Conservation (phyloP, 2,329 filamentous ascomycete species). For the Fusarium marasasianum region DNA sequence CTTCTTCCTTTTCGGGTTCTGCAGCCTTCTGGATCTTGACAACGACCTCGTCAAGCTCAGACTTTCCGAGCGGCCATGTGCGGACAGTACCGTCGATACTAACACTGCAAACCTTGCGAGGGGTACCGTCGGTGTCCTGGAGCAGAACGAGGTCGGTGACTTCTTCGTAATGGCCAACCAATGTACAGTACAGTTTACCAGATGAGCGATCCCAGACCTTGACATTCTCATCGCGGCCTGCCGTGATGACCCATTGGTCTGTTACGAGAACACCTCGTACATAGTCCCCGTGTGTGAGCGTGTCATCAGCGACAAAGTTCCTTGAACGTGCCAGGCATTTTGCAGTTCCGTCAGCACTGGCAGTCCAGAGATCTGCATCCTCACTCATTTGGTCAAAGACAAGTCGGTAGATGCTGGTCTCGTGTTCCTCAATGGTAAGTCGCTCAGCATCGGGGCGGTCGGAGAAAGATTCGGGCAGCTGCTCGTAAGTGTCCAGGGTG, state of each 20-base stretch:
- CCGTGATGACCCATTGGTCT: slow-evolving; percentile 83
- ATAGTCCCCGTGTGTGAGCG: slow-evolving; percentile 85
- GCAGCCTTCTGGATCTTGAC: slow-evolving; percentile 56
- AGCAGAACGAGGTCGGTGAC: slow-evolving; percentile 82
- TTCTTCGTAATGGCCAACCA: slow-evolving; percentile 91
- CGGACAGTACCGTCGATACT: slow-evolving; percentile 91
- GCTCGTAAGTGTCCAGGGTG: slow-evolving; percentile 59
- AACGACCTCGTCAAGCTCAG: slow-evolving; percentile 60
- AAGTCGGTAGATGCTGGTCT: slow-evolving; percentile 88
- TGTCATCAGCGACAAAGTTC: slow-evolving; percentile 76
- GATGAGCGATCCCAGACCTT: slow-evolving; percentile 85
- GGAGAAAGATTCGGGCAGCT: slow-evolving; percentile 60
- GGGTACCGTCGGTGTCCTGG: slow-evolving; percentile 47
- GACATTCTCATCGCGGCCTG: slow-evolving; percentile 89
- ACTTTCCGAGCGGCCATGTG: slow-evolving; percentile 79
- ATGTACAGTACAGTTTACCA: slow-evolving; percentile 76
- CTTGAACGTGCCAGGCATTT: slow-evolving; percentile 79
- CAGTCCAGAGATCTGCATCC: slow-evolving; percentile 85
- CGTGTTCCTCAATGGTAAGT: slow-evolving; percentile 77
- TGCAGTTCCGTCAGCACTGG: slow-evolving; percentile 87
- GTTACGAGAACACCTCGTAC: slow-evolving; percentile 83
- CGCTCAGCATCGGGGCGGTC: slow-evolving; percentile 53
- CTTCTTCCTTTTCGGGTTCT: slow-evolving; percentile 62
- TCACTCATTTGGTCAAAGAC: slow-evolving; percentile 72
- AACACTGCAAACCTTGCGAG: slow-evolving; percentile 75